Evolutionary conservation across 108 stramenopile species (phyloP).

Genomic region (Parmales sp.): DNA sequence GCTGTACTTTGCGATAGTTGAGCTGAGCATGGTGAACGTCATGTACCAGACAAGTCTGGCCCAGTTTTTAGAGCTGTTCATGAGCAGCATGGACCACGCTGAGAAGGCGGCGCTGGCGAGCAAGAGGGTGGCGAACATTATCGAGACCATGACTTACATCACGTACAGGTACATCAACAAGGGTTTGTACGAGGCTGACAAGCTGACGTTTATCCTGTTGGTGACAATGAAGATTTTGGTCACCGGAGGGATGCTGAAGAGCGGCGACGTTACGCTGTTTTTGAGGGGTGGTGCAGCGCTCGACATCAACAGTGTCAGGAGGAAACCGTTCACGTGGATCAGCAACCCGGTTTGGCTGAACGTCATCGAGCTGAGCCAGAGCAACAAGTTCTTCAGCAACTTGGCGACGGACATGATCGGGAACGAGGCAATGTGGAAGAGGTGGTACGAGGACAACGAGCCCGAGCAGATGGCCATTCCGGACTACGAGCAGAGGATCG

Average conservation of each 20-base stretch:
- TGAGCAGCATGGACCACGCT: conserved; percentile 73
- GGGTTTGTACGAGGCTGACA: conserved; percentile 80
- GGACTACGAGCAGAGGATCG: conserved; percentile 68
- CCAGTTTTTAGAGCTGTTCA: conserved; percentile 76
- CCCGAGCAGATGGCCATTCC: conserved; percentile 70
- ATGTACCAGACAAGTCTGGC: conserved; percentile 86
- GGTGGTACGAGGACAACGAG: conserved; percentile 79
- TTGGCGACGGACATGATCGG: conserved; percentile 61
- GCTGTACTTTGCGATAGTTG: conserved; percentile 82
- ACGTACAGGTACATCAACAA: conserved; percentile 83
- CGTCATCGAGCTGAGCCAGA: conserved; percentile 58
- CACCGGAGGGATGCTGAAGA: conserved; percentile 53
- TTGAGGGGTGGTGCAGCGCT: conserved; percentile 76
- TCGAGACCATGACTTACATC: conserved; percentile 81
- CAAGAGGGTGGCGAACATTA: conserved; percentile 79
- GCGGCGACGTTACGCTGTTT: conserved; percentile 60
- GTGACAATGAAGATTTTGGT: conserved; percentile 79
- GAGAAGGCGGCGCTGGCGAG: conserved; percentile 68
- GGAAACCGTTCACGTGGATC: conserved; percentile 80
- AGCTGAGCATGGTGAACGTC: conserved; percentile 69
- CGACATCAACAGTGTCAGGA: conserved; percentile 61
- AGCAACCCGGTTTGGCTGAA: conserved; percentile 76
- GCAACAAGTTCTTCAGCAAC: conserved; percentile 60
- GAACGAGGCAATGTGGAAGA: conserved; percentile 66
- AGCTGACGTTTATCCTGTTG: conserved; percentile 73